Base-by-base conservation (phyloP, 2,329 filamentous ascomycete species). In the Fusarium continuum region DNA sequence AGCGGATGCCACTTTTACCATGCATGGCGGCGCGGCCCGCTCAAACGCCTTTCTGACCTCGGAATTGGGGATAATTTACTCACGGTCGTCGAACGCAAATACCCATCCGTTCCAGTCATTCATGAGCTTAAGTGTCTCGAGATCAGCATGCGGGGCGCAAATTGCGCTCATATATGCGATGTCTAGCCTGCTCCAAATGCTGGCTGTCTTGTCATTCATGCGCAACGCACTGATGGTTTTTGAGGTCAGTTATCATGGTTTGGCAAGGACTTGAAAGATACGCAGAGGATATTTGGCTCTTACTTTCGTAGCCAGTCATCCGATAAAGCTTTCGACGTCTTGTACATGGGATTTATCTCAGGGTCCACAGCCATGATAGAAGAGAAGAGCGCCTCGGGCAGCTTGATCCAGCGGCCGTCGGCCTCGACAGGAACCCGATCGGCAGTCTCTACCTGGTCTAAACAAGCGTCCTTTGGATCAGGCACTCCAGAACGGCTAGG, bases 71-170 rank as follows among this genome's bases (percentile, higher is more conserved):
- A 20, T 45, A 11, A 13, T 20, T 17, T 13, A 59, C 55, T 59
- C 31, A 59, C 54, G 55, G 14, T 59, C 55, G 10, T 59, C 55
- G 32, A 59, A 59, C 3, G 55, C 55, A 44, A 59, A 59, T 26
- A 60, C 55, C 55, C 55, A 59, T 22, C 55, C 55, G 32, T 59
- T 59, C 55, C 55, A 60, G 13, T 59, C 55, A 19, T 59, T 59
- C 55, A 59, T 59, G n/a, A 59, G 39, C 39, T 59, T 59, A 8
- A 59, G 28, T 3, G 55, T 59, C 32, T 59, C 55, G 8, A 60
- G 17, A 40, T 59, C 55, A 25, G 55, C 55, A n/a, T 59, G 40
- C 8, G 55, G 55, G 8, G 55, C 55, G 4, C 54, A 59, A n/a
- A 59, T 59, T 32, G 55, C 55, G 14, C 55, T 59, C 55, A 59